Percentiles rank a stretch among this genome's conserved stretches.
Evolutionary conservation across 140 eudicot species (phyloP).

Genomic region (Anethum foeniculum): DNA sequence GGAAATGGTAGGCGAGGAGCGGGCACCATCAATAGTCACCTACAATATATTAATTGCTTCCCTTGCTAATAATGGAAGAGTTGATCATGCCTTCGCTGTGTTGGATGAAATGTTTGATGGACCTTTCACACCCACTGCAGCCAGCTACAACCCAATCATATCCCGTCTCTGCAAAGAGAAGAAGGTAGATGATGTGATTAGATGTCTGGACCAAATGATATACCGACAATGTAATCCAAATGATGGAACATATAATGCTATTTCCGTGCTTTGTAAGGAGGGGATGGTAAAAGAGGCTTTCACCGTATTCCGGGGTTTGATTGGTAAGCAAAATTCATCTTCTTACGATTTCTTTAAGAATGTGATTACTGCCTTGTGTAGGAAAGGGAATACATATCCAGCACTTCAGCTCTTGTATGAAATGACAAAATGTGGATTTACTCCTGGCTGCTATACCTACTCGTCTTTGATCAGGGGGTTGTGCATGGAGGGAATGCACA

Average conservation of each 20-base stretch:
- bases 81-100: conserved; percentile 58
- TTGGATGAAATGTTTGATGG: conserved; percentile 53
- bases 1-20: conserved; percentile 56
- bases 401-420: conserved; percentile 73
- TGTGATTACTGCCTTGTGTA: conserved; percentile 61
- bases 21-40: conserved; percentile 60
- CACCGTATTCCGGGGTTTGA: conserved; percentile 48
- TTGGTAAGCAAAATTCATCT: conserved; percentile 41
- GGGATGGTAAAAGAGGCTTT: conserved; percentile 79
- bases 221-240: conserved; percentile 48
- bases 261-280: conserved; percentile 51
- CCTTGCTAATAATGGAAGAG: conserved; percentile 65
- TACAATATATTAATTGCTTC: conserved; percentile 64
- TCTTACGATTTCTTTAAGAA: conserved; percentile 45
- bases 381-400: conserved; percentile 65
- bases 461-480: conserved; percentile 71
- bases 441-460: conserved; percentile 57
- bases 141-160: conserved; percentile 67
- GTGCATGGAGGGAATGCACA: conserved; percentile 59
- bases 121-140: conserved; percentile 52
- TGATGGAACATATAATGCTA: conserved; percentile 69
- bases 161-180: conserved; percentile 54
- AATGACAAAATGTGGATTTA: conserved; percentile 53
- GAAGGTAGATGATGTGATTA: conserved; percentile 54
- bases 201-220: conserved; percentile 67